phyloP scores from a whole-genome alignment of 2,329 filamentous ascomycete genomes.

The Sodiomyces alkalinus region DNA sequence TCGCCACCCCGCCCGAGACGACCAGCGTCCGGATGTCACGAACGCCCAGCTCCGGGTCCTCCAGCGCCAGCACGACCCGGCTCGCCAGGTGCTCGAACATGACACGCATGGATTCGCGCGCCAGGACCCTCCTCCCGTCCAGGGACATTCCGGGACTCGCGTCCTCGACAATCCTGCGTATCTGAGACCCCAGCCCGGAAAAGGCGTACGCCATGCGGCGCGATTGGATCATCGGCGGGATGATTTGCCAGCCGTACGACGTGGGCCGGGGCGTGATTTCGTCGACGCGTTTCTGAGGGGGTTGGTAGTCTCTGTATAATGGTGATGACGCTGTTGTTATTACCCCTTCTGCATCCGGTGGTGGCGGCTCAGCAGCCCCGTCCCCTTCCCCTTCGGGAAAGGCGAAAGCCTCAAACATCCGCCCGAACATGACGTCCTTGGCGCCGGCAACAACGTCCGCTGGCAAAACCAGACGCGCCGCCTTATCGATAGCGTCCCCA shows the following conservation, averaged over 20 bases:
- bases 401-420: conserved; percentile 63
- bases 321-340: no score
- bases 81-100: conserved; percentile 79
- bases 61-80: conserved; percentile 55
- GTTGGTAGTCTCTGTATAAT: conserved; percentile 43
- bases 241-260: conserved; percentile 45
- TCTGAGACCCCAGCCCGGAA: conserved; percentile 50
- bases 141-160: conserved; percentile 20
- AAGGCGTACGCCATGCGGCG: conserved; percentile 57
- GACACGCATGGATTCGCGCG: conserved; percentile 58
- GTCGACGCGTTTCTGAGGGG: conserved; percentile 40
- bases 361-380: conserved; percentile 13
- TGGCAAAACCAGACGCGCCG: conserved; percentile 63
- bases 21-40: conserved; percentile 48
- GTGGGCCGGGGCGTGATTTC: conserved; percentile 33
- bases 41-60: conserved; percentile 13
- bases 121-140: conserved; percentile 53
- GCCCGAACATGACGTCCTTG: conserved; percentile 63
- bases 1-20: conserved; percentile 79
- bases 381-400: conserved; percentile 33
- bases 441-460: conserved; percentile 32
- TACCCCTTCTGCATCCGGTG: no score
- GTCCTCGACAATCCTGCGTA: conserved; percentile 39
- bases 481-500: conserved; percentile 81
- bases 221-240: conserved; percentile 46